These are phyloP conservation scores for Mycena vulgaris DNA, from an alignment of 768 basidiomycete genomes.

Conservation along the genomic window DNA sequence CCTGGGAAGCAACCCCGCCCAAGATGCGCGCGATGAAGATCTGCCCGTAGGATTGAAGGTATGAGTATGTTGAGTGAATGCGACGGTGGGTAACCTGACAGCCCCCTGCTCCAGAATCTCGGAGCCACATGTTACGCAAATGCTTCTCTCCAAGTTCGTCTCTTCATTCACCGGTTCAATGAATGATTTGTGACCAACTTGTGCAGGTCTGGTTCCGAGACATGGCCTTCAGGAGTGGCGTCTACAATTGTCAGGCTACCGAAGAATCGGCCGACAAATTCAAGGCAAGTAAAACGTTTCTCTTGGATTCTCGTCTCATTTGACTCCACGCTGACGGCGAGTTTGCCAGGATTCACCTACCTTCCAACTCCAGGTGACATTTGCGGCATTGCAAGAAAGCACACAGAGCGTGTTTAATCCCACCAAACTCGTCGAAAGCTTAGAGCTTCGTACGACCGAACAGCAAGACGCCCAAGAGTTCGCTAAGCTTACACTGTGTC, in stretches of 20 bases:
- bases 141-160: conserved; percentile 87
- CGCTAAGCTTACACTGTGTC: conserved; percentile 38
- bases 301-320: background rate
- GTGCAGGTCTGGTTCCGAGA: conserved; percentile 93
- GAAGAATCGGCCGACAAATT: conserved; percentile 62
- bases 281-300: conserved; percentile 50
- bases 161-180: conserved; percentile 7
- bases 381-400: conserved; percentile 89
- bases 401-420: conserved; percentile 85
- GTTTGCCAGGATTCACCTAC: conserved; percentile 77
- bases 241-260: conserved; percentile 82
- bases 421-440: conserved; percentile 84
- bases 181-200: conserved; percentile 21
- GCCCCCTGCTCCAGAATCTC: conserved; percentile 74
- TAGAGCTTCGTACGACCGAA: conserved; percentile 84
- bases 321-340: conserved; percentile 7
- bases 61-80: conserved; percentile 31
- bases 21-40: conserved; percentile 64
- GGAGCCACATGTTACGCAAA: conserved; percentile 99
- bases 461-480: conserved; percentile 99
- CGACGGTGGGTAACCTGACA: conserved; percentile 11
- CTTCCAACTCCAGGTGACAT: conserved; percentile 83
- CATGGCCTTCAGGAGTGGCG: conserved; percentile 82
- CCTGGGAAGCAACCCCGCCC: conserved; percentile 70
- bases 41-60: conserved; percentile 87